These are phyloP conservation scores for Magnusiomyces magnusii DNA, from an alignment of 1,139 yeast species.

Conservation along the genomic window DNA sequence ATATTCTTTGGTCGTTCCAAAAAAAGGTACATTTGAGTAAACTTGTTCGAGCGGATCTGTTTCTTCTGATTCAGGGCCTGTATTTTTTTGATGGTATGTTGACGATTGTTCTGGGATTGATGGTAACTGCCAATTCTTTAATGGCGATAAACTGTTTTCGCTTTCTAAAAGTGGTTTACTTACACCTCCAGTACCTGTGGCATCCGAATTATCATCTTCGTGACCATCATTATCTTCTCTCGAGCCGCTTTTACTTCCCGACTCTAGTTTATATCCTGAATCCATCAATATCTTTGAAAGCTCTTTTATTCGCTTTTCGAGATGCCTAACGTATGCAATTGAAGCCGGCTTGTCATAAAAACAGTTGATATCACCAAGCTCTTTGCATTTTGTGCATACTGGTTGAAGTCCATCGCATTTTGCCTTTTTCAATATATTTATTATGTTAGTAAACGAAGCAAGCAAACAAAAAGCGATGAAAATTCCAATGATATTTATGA, in stretches of 20 bases:
- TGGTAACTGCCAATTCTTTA: not conserved
- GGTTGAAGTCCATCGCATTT: conserved; percentile 16
- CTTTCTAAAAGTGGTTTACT: not conserved
- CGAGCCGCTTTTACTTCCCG: not conserved
- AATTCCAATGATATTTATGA: not conserved
- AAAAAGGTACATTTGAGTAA: not conserved
- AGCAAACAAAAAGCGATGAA: not conserved
- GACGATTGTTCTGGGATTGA: not conserved
- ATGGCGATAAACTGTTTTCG: not conserved
- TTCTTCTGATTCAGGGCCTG: not conserved
- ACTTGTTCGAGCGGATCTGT: not conserved
- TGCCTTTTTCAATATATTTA: conserved; percentile 6
- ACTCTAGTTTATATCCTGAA: not conserved
- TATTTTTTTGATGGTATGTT: not conserved
- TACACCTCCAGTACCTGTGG: not conserved
- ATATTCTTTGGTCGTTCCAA: not conserved
- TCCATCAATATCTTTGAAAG: conserved; percentile 6
- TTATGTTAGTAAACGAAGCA: not conserved
- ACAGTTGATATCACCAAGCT: conserved; percentile 13
- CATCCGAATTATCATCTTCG: not conserved
- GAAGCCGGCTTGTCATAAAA: conserved; percentile 16
- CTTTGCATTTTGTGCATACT: conserved; percentile 14
- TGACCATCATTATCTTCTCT: not conserved
- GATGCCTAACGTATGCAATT: conserved; percentile 16
- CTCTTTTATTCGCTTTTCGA: conserved; percentile 14